phyloP scores from a whole-genome alignment of 2,329 filamentous ascomycete species.

The Penicillium sp. region DNA sequence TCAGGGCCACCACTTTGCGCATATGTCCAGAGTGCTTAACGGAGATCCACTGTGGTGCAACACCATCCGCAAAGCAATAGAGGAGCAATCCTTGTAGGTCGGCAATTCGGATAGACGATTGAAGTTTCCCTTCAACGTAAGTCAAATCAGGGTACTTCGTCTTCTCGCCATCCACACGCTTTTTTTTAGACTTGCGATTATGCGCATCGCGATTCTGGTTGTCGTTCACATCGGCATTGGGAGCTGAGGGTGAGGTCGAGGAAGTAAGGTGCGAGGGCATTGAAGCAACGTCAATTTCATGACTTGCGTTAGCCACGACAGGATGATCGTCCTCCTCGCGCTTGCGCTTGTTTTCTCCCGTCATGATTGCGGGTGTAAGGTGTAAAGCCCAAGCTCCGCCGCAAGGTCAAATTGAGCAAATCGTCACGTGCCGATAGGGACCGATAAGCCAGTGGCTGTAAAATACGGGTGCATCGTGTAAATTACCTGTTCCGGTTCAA shows the following conservation, averaged over 20 bases:
- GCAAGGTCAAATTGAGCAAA: background rate
- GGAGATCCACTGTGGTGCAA: conserved; percentile 64
- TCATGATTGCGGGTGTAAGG: background rate
- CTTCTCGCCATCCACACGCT: conserved; percentile 40
- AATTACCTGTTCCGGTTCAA: background rate
- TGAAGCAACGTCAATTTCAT: background rate
- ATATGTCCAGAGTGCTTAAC: conserved; percentile 58
- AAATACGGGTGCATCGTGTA: background rate
- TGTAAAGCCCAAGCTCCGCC: background rate
- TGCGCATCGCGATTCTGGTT: conserved; percentile 2
- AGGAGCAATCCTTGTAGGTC: conserved; percentile 61
- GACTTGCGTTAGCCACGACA: conserved; percentile 7
- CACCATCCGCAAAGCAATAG: conserved; percentile 63
- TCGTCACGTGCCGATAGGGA: background rate
- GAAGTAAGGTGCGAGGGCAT: background rate
- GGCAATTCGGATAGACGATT: conserved; percentile 57
- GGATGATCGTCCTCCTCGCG: conserved; percentile 28
- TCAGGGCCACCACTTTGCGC: conserved; percentile 78
- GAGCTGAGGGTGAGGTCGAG: background rate
- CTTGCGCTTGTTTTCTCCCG: conserved; percentile 35
- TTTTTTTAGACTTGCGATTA: conserved; percentile 15
- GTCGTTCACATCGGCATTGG: background rate
- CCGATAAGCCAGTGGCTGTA: background rate
- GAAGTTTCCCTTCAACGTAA: conserved; percentile 55
- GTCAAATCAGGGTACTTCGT: conserved; percentile 55